Evolutionary conservation across 2,329 filamentous ascomycete species (phyloP).

Genomic region (Cladosporium cucumerinum): DNA sequence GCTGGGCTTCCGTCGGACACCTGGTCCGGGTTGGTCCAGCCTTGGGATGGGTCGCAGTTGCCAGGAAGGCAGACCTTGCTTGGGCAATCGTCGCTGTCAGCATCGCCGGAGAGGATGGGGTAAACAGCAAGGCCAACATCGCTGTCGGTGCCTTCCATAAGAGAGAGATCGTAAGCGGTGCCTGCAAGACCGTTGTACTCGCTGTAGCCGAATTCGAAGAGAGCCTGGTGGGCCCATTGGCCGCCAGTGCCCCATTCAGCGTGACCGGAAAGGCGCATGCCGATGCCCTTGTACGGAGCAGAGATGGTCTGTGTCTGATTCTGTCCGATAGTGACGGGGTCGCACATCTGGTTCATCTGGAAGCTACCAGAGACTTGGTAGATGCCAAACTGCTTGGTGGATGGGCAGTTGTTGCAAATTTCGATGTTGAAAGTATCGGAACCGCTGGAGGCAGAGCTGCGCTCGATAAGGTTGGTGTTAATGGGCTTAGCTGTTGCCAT

Average conservation of each 20-base stretch:
- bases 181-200: conserved; percentile 24
- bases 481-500: conserved; percentile 11
- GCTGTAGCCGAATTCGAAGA: conserved; percentile 32
- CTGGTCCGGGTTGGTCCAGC: conserved; percentile 31
- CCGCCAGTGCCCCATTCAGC: conserved; percentile 27
- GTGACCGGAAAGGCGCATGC: conserved; percentile 30
- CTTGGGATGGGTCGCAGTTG: conserved; percentile 23
- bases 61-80: conserved; percentile 28
- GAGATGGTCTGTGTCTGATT: conserved; percentile 19
- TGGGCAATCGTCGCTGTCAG: conserved; percentile 21
- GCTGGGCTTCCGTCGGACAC: conserved; percentile 25
- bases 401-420: conserved; percentile 29
- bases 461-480: conserved; percentile 9
- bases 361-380: conserved; percentile 28
- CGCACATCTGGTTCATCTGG: conserved; percentile 25
- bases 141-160: conserved; percentile 28
- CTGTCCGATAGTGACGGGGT: conserved; percentile 20
- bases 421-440: conserved; percentile 28
- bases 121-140: conserved; percentile 27
- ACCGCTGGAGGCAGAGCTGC: conserved; percentile 7
- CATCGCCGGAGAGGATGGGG: conserved; percentile 20
- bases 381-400: conserved; percentile 26
- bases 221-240: conserved; percentile 28
- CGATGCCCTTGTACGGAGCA: conserved; percentile 25
- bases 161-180: conserved; percentile 19